These are phyloP conservation scores for Balakata baccata DNA, from an alignment of 345 rosid species.

Conservation along the genomic window DNA sequence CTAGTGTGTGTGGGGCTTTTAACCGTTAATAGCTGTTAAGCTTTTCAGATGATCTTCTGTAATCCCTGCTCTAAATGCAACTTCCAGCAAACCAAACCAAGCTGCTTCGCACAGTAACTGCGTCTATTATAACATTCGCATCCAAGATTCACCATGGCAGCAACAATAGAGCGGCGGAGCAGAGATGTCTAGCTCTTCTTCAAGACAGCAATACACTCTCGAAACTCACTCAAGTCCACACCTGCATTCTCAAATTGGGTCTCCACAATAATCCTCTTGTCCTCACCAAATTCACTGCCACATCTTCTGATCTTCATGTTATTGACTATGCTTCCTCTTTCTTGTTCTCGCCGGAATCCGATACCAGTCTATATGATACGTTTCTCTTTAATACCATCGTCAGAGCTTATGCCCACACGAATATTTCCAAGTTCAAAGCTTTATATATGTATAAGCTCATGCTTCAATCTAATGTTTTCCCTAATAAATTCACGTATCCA, in stretches of 20 bases:
- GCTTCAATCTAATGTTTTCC: constrained; percentile 32
- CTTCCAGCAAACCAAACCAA: constrained; percentile 13
- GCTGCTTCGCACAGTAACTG: constrained; percentile 10
- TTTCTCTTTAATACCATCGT: constrained; percentile 50
- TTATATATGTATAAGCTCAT: constrained; percentile 31
- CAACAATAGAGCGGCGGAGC: constrained; percentile 41
- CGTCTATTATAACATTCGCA: neutral
- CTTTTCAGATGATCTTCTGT: neutral
- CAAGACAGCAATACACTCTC: constrained; percentile 31
- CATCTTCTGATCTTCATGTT: constrained; percentile 41
- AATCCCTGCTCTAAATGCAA: constrained; percentile 21
- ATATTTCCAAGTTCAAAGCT: constrained; percentile 29
- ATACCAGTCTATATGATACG: constrained; percentile 37
- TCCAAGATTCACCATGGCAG: neutral
- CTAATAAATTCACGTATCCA: constrained; percentile 49
- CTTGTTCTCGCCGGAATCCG: constrained; percentile 43
- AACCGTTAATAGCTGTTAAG: neutral
- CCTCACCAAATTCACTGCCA: constrained; percentile 48
- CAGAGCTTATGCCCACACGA: constrained; percentile 42
- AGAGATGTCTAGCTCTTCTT: constrained; percentile 42
- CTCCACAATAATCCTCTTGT: constrained; percentile 43
- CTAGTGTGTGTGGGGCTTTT: neutral
- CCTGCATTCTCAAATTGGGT: constrained; percentile 44
- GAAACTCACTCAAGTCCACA: constrained; percentile 39
- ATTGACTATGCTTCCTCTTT: constrained; percentile 39